These are phyloP conservation scores for Sporobolomyces phaffii DNA, from an alignment of 768 basidiomycete species.

Conservation along the genomic window DNA sequence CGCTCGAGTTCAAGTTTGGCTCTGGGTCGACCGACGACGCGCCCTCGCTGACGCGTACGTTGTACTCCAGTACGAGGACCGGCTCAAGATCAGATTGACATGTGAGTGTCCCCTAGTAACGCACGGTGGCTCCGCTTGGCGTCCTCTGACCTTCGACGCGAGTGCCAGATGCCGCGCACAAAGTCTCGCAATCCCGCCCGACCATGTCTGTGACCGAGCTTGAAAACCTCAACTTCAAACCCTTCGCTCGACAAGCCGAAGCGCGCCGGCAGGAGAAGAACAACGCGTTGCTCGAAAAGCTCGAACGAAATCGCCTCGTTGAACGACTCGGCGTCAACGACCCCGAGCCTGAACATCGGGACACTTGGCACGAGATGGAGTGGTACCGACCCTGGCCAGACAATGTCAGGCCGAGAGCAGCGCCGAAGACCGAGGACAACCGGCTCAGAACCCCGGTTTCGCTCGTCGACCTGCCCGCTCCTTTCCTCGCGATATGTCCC, in stretches of 20 bases:
- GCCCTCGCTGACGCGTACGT: too few relatives aligned
- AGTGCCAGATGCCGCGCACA: not conserved
- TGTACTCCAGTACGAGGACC: too few relatives aligned
- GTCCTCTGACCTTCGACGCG: too few relatives aligned
- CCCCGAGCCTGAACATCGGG: too few relatives aligned
- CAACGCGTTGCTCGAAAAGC: not conserved
- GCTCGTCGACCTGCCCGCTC: not conserved
- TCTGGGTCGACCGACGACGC: too few relatives aligned
- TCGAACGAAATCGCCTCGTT: too few relatives aligned
- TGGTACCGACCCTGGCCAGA: not conserved
- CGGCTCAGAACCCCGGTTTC: not conserved
- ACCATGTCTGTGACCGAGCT: not conserved
- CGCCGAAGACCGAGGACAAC: not conserved
- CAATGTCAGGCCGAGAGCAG: not conserved
- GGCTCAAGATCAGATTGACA: too few relatives aligned
- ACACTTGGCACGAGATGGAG: not conserved
- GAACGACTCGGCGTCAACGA: too few relatives aligned
- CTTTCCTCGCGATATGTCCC: slow-evolving; percentile 12
- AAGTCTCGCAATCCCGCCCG: not conserved
- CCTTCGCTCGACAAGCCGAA: not conserved
- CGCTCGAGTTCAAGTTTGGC: too few relatives aligned
- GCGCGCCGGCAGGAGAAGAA: not conserved
- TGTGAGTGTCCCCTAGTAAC: too few relatives aligned
- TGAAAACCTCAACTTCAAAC: not conserved
- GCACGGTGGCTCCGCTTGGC: too few relatives aligned